Conservation (phyloP, 1,139 yeast species). For the Protomyces arabidopsidicola region DNA sequence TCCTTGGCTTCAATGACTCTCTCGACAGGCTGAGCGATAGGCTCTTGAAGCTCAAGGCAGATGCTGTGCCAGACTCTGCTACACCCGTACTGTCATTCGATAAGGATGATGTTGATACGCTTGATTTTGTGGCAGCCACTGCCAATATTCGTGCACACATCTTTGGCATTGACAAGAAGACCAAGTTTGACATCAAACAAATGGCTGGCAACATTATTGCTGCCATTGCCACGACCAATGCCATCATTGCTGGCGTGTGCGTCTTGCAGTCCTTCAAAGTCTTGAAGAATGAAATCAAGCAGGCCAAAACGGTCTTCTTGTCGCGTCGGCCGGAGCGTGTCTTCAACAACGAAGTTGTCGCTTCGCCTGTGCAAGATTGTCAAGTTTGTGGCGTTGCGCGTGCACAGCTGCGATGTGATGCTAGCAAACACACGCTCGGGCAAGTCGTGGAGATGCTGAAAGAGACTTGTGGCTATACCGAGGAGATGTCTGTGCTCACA, state of each 20-base stretch:
- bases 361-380: conserved; percentile 62
- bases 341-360: conserved; percentile 58
- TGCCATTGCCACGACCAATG: conserved; percentile 97
- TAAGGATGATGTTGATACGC: conserved; percentile 89
- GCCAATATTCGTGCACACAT: conserved; percentile 74
- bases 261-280: conserved; percentile 64
- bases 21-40: conserved; percentile 34
- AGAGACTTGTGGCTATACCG: conserved; percentile 53
- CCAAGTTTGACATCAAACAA: conserved; percentile 83
- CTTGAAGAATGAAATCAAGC: conserved; percentile 39
- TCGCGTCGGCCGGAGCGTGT: conserved; percentile 67
- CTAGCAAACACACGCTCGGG: conserved; percentile 40
- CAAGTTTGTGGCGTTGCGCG: conserved; percentile 66
- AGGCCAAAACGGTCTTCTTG: conserved; percentile 45
- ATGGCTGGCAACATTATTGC: conserved; percentile 98
- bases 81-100: conserved; percentile 59
- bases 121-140: conserved; percentile 81
- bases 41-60: conserved; percentile 50
- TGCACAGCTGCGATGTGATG: conserved; percentile 46
- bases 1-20: conserved; percentile 55
- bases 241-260: conserved; percentile 86
- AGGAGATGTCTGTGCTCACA: conserved; percentile 62
- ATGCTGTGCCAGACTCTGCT: conserved; percentile 36
- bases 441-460: conserved; percentile 48
- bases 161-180: conserved; percentile 65